Evolutionary conservation across 192 early-diverging fungal species (phyloP), one percentile per base, ranked within the genome.

Genomic region (Spizellomyces punctatus): DNA sequence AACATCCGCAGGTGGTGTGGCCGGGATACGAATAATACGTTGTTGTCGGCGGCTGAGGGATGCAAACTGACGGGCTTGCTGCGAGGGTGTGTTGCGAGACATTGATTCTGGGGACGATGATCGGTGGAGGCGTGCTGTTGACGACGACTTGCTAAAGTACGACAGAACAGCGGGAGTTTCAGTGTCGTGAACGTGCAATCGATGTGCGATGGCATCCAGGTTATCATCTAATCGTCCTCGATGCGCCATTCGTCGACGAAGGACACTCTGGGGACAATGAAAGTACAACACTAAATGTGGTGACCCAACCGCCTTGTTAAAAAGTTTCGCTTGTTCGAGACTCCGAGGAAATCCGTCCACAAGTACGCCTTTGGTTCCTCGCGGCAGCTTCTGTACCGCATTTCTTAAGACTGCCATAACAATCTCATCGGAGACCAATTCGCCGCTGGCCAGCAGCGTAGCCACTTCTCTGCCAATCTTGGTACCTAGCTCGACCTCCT

Each of bases 381-480:
- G 66, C 5, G 45, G 14, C 2, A 44, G 63, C n/a, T 77, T 55
- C 68, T 73, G 79, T 10, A 75, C 76, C 6, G 60, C 57, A 6
- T 58, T 58, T 12, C 78, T 48, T n/a, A 86, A 63, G 0, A 66
- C 48, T 22, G 78, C 46, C 1, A 73, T 70, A n/a, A 86, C 73
- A 45, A 64, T 50, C 71, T 70, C 43, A 56, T 57, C 64, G 12
- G 94, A 94, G 12, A 98, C 95, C 77, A 96, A 93, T 64, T 89
- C 65, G 22, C 95, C 95, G 58, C 91, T 89, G 19, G 85, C 85
- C 66, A 97, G 93, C 66, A 89, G 92, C 36, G 80, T 82, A 44
- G 86, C 83, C 74, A 96, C 96, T 64, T 95, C 69, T 61, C 89
- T 88, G 44, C 95, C 95, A 75, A 92, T 90, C 64, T 43, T 85